These are phyloP conservation scores for Penicillium nordicum DNA, from an alignment of 2,329 filamentous ascomycete genomes.

Conservation along the genomic window DNA sequence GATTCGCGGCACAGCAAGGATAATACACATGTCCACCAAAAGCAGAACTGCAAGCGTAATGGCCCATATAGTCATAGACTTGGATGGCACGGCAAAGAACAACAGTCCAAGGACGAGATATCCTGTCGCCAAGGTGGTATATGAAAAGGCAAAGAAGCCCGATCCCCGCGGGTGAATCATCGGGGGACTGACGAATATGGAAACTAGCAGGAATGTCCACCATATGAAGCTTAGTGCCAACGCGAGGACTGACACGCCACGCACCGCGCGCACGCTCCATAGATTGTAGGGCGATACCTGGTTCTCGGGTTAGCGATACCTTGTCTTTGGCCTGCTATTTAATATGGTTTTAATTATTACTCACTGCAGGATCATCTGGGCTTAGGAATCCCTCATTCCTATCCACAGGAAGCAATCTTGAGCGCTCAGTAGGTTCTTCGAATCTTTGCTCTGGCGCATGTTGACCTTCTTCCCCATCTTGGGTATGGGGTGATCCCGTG, in stretches of 20 bases:
- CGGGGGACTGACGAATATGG: constrained; percentile 85
- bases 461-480: constrained; percentile 2
- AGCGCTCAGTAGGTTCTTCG: constrained; percentile 30
- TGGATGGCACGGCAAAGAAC: constrained; percentile 84
- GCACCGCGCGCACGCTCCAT: constrained; percentile 78
- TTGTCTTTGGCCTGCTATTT: not conserved
- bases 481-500: not conserved
- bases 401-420: constrained; percentile 15
- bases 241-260: constrained; percentile 74
- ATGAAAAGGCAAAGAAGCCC: constrained; percentile 87
- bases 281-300: constrained; percentile 86
- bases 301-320: not conserved
- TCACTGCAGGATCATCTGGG: constrained; percentile 24
- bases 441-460: constrained; percentile 3
- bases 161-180: constrained; percentile 81
- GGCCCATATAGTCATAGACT: constrained; percentile 70
- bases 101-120: constrained; percentile 73
- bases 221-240: constrained; percentile 75
- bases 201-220: constrained; percentile 88
- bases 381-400: constrained; percentile 14
- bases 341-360: not conserved
- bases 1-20: constrained; percentile 69
- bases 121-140: constrained; percentile 71
- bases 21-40: constrained; percentile 72
- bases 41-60: constrained; percentile 65